Percentiles rank a stretch among this genome's conserved stretches.
phyloP scores from a whole-genome alignment of 2,329 filamentous ascomycete genomes.

The Fusarium subtropicale region DNA sequence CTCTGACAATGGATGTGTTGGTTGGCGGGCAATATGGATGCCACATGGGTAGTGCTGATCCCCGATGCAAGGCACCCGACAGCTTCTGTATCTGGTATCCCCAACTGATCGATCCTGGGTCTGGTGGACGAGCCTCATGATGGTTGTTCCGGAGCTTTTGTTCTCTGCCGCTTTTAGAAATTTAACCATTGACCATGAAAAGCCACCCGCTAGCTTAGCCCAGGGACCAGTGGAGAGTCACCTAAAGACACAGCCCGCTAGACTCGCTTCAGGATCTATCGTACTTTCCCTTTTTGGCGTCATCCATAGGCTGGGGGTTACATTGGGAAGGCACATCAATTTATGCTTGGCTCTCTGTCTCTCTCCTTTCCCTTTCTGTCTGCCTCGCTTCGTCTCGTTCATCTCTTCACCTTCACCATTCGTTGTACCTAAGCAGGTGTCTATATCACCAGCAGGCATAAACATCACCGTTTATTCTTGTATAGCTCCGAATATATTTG shows the following conservation, averaged over 20 bases:
- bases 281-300: slow-evolving; percentile 18
- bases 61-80: slow-evolving; percentile 22
- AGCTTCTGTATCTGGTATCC: background rate
- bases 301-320: slow-evolving; percentile 2
- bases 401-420: slow-evolving; percentile 1
- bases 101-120: background rate
- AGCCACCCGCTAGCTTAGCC: slow-evolving; percentile 33
- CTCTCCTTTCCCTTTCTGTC: slow-evolving; percentile 13
- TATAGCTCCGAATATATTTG: slow-evolving; percentile 1
- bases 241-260: slow-evolving; percentile 36
- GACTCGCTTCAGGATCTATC: slow-evolving; percentile 10
- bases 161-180: slow-evolving; percentile 14
- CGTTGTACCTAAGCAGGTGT: background rate
- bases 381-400: background rate
- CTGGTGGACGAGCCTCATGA: slow-evolving; percentile 18
- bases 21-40: background rate
- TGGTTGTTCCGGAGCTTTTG: background rate
- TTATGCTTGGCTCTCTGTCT: background rate
- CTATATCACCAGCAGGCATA: background rate
- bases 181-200: background rate
- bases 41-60: slow-evolving; percentile 2
- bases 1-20: background rate
- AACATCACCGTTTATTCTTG: background rate
- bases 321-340: slow-evolving; percentile 3
- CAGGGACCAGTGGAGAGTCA: background rate